Conservation (phyloP, 2,329 filamentous ascomycete genomes). For the Leptographium galeiforme region DNA sequence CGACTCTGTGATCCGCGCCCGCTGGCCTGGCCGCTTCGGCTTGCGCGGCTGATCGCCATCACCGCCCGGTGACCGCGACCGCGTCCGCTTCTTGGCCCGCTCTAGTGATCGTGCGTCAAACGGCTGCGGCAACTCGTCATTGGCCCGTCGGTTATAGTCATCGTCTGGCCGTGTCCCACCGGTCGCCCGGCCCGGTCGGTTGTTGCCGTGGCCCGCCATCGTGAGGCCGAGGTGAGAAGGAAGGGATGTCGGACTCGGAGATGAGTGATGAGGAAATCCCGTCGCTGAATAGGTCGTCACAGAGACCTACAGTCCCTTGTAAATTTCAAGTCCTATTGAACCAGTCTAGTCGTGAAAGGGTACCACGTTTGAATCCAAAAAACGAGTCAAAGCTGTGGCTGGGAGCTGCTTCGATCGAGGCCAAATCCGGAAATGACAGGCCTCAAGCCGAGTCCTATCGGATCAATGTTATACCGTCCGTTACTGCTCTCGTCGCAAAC, state of each 20-base stretch:
- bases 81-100: slow-evolving; percentile 42
- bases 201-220: neutral
- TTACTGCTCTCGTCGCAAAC: too few relatives aligned
- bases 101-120: slow-evolving; percentile 47
- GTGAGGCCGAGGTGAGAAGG: neutral
- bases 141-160: slow-evolving; percentile 12
- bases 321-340: too few relatives aligned
- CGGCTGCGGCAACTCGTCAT: slow-evolving; percentile 40
- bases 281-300: too few relatives aligned
- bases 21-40: slow-evolving; percentile 54
- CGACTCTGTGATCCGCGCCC: slow-evolving; percentile 51
- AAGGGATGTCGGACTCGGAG: too few relatives aligned
- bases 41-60: slow-evolving; percentile 32
- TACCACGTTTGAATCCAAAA: too few relatives aligned
- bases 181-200: neutral
- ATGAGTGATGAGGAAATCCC: neutral
- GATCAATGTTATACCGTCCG: too few relatives aligned
- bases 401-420: too few relatives aligned
- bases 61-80: slow-evolving; percentile 31
- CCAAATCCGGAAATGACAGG: too few relatives aligned
- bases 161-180: slow-evolving; percentile 5
- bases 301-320: too few relatives aligned
- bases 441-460: too few relatives aligned
- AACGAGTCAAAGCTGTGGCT: too few relatives aligned
- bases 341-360: too few relatives aligned